Conservation (phyloP, 805 yeast genomes). For the Candida glaebosa region DNA sequence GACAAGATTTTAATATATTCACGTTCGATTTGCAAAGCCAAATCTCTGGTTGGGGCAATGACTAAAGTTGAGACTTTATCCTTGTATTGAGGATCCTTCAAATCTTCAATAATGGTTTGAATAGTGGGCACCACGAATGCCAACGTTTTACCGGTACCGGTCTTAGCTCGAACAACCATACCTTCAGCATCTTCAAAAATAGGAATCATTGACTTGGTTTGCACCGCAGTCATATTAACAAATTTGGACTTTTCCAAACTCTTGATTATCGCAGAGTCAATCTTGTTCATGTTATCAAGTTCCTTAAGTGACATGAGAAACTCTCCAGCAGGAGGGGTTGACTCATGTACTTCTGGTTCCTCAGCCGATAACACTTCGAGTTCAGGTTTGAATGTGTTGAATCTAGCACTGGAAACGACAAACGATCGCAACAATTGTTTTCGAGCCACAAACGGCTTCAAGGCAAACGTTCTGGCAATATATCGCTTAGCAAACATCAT, state of each 20-base stretch:
- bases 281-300: conserved; percentile 5
- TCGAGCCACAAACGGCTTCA: not conserved
- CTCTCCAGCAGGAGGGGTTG: no score
- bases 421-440: not conserved
- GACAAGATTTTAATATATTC: conserved; percentile 51
- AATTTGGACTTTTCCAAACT: conserved; percentile 45
- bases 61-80: conserved; percentile 49
- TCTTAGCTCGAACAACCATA: conserved; percentile 83
- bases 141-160: conserved; percentile 93
- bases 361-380: not conserved
- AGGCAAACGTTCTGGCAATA: not conserved
- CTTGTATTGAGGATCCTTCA: conserved; percentile 39
- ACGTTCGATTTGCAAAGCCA: conserved; percentile 75
- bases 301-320: not conserved
- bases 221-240: conserved; percentile 63
- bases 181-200: conserved; percentile 54
- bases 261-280: conserved; percentile 15
- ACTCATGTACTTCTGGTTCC: no score
- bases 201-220: conserved; percentile 58
- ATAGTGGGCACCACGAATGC: conserved; percentile 78
- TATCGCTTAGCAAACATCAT: not conserved
- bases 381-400: not conserved
- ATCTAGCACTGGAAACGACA: not conserved
- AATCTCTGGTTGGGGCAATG: conserved; percentile 87
- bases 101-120: conserved; percentile 15